Conservation (phyloP, 805 yeast genomes). For the Candida dajiaensis region DNA sequence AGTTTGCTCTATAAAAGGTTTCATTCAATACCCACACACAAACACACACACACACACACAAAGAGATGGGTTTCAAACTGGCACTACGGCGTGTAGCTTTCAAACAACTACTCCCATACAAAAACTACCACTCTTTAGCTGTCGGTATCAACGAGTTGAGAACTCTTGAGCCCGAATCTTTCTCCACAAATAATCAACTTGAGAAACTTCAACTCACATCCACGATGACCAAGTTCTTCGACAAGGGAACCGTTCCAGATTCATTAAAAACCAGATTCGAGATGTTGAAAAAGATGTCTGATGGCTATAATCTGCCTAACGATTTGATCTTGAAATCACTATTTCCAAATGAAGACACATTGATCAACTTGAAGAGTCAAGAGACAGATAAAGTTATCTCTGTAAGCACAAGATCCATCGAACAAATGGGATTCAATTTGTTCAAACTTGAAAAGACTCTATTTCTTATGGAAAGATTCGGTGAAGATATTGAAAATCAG, state of each 20-base stretch:
- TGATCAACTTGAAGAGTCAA: slow-evolving; percentile 1
- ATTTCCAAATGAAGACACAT: slow-evolving; percentile 6
- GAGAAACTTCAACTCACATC: background rate
- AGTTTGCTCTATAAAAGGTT: background rate
- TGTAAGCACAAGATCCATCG: slow-evolving; percentile 3
- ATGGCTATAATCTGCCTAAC: slow-evolving; percentile 8
- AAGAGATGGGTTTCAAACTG: background rate
- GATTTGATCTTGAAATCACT: slow-evolving; percentile 8
- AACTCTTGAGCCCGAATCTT: background rate
- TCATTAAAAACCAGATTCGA: background rate
- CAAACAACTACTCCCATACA: background rate
- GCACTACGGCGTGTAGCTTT: background rate
- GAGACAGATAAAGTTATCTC: background rate
- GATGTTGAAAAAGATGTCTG: background rate
- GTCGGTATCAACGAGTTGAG: background rate
- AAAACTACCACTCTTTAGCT: background rate
- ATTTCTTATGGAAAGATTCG: slow-evolving; percentile 5
- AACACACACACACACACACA: background rate
- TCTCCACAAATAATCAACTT: background rate
- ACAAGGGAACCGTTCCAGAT: background rate
- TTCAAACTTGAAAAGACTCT: slow-evolving; percentile 9
- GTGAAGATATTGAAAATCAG: slow-evolving; percentile 1
- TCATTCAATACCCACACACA: too few species aligned
- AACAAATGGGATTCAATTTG: slow-evolving; percentile 5
- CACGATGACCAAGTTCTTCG: background rate